These are phyloP conservation scores for Didymella pinodella DNA, from an alignment of 2,329 filamentous ascomycete species.

Conservation along the genomic window DNA sequence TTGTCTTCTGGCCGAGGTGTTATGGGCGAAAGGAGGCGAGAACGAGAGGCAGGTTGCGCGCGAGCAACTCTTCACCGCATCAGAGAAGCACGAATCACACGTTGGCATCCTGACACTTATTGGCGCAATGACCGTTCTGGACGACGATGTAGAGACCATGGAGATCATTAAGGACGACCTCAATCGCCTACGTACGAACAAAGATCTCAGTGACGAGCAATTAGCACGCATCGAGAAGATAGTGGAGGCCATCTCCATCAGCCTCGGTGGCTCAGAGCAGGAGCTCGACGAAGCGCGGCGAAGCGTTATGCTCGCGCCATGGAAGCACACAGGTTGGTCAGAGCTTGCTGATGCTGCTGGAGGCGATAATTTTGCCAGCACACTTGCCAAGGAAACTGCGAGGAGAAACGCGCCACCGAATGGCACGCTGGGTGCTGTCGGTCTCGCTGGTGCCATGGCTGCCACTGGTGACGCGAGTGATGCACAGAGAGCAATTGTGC, in stretches of 20 bases:
- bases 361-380: slow-evolving; percentile 62
- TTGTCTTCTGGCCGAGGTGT: slow-evolving; percentile 85
- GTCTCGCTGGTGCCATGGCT: slow-evolving; percentile 76
- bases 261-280: slow-evolving; percentile 58
- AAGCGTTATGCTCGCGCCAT: slow-evolving; percentile 82
- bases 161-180: slow-evolving; percentile 84
- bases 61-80: slow-evolving; percentile 79
- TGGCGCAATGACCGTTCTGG: slow-evolving; percentile 82
- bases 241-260: slow-evolving; percentile 73
- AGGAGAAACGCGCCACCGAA: slow-evolving; percentile 74
- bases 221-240: slow-evolving; percentile 76
- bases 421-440: slow-evolving; percentile 71
- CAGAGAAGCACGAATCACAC: slow-evolving; percentile 77
- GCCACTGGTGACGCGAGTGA: slow-evolving; percentile 75
- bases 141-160: slow-evolving; percentile 78
- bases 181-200: slow-evolving; percentile 72
- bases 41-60: slow-evolving; percentile 78
- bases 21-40: slow-evolving; percentile 87
- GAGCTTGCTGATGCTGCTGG: slow-evolving; percentile 68
- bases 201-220: slow-evolving; percentile 68
- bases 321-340: slow-evolving; percentile 82
- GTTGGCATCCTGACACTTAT: slow-evolving; percentile 81
- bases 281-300: slow-evolving; percentile 72
- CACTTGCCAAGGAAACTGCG: slow-evolving; percentile 85
- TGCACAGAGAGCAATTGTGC: slow-evolving; percentile 77